These are phyloP conservation scores for Drechslerella coelobrocha DNA, from an alignment of 2,329 filamentous ascomycete species.

Conservation along the genomic window DNA sequence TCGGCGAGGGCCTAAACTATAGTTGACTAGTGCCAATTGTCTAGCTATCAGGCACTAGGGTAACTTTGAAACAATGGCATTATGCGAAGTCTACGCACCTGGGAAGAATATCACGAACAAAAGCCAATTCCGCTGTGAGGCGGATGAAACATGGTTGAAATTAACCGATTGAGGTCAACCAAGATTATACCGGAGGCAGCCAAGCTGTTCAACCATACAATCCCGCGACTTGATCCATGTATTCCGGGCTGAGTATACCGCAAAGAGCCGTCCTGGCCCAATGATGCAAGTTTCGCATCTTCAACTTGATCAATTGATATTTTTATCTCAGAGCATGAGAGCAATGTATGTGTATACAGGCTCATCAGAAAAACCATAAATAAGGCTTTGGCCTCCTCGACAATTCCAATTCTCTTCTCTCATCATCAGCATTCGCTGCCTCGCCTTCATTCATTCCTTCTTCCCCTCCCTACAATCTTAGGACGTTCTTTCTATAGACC, in stretches of 20 bases:
- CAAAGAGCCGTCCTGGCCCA: no score
- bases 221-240: no score
- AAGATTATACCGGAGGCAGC: no score
- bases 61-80: not conserved
- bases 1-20: not conserved
- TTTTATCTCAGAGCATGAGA: not conserved
- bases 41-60: no score
- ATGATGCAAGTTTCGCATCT: no score
- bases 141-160: no score
- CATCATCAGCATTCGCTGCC: conserved; percentile 1
- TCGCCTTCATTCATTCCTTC: not conserved
- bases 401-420: not conserved
- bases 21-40: not conserved
- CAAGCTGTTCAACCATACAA: no score
- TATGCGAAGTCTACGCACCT: not conserved
- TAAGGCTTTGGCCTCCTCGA: not conserved
- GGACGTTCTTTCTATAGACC: not conserved
- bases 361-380: not conserved
- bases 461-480: not conserved
- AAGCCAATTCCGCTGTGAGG: no score
- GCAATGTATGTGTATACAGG: not conserved
- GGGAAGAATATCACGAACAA: not conserved
- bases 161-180: no score
- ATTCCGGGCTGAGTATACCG: no score
- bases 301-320: no score